Evolutionary conservation across 2,329 filamentous ascomycete species (phyloP), one percentile per base, ranked within the genome.

Genomic region (Xylariaceae sp.): DNA sequence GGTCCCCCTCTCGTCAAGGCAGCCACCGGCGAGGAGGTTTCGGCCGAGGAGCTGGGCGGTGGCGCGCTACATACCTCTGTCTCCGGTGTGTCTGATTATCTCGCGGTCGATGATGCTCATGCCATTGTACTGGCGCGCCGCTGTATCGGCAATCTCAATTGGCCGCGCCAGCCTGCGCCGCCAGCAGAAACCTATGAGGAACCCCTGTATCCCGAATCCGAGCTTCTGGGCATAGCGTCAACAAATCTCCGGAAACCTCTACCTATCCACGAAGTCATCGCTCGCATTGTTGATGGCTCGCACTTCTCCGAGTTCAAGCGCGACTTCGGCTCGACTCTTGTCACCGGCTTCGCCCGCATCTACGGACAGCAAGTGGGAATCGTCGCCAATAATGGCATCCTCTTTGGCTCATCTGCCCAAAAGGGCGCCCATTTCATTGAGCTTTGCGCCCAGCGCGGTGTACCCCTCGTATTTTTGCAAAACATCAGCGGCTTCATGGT

Each of bases 401-500:
- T 98, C 6, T 94, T 97, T 73, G 89, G 87, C 44, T 82, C 90
- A 41, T 90, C 88, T 8, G 84, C 89, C 7, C 77, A 95, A 50
- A 98, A 98, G 70, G 93, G 91, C 27, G 90, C 93, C 0, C 93
- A 98, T 70, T 98, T 98, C 67, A 89, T 97, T 59, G 88, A 98
- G 68, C 80, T 98, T 4, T 97, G 92, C 72, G 79, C 86, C 22
- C 90, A 96, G 68, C 85, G 93, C 45, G 83, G 88, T 43, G 87
- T 97, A 45, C 92, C 93, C 1, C 75, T 97, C 8, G 77, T 97
- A 40, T 97, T 97, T 70, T 73, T 98, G 17, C 93, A 98, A 66
- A 97, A 98, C 67, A 97, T 98, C 64, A 85, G 84, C 5, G 93
- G 93, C 35, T 98, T 98, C 78, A 98, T 98, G 93, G 93, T 98